phyloP scores from a whole-genome alignment of 2,329 filamentous ascomycete species.

The Calonectria ilicicola region DNA sequence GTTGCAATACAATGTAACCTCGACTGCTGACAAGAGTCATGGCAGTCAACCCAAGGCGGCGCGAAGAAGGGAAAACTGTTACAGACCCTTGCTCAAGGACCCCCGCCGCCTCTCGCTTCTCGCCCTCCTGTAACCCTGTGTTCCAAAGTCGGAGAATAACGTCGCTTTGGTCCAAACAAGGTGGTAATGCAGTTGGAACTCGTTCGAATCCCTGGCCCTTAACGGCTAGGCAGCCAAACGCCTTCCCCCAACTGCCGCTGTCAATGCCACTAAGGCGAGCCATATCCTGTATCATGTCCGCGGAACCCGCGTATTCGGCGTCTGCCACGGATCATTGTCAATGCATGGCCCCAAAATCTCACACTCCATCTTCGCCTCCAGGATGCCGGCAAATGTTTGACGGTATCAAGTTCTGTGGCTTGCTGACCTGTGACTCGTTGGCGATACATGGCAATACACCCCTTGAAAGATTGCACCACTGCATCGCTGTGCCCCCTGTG shows the following conservation, averaged over 20 bases:
- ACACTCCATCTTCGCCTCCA: neutral
- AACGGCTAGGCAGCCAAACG: neutral
- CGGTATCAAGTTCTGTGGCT: neutral
- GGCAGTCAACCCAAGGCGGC: neutral
- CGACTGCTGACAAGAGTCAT: neutral
- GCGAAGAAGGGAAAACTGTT: conserved; percentile 1
- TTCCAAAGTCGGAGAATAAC: conserved; percentile 3
- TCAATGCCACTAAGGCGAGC: neutral
- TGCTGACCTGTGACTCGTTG: neutral
- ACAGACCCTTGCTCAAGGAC: conserved; percentile 10
- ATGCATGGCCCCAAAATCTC: neutral
- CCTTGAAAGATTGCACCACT: too few species aligned
- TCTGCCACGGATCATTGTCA: neutral
- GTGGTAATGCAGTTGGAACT: neutral
- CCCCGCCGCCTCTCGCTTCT: neutral
- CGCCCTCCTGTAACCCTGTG: conserved; percentile 8
- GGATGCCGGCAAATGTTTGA: neutral
- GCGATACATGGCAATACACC: too few species aligned
- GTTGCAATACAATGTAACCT: conserved; percentile 15
- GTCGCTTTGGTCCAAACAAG: neutral
- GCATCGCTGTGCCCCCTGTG: too few species aligned
- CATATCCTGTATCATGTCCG: neutral
- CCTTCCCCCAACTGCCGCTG: neutral
- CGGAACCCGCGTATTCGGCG: conserved; percentile 2
- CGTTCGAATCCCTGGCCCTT: neutral